These are phyloP conservation scores for Chamaenerion angustifolium DNA, from an alignment of 345 rosid species.

Conservation along the genomic window DNA sequence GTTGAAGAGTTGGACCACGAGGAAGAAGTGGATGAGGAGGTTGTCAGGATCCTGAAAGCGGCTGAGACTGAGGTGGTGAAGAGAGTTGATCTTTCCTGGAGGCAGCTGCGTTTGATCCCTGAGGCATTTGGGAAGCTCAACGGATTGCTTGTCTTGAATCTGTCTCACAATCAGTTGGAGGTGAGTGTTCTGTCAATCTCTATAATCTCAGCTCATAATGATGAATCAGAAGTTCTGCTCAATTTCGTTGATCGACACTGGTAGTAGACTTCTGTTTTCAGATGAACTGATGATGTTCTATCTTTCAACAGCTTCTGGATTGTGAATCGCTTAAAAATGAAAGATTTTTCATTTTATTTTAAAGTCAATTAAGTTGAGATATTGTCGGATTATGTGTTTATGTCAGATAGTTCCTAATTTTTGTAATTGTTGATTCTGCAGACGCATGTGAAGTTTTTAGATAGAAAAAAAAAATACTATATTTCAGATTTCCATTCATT, in stretches of 20 bases:
- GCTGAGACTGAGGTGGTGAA: slow-evolving; percentile 29
- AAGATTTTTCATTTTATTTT: too few relatives aligned
- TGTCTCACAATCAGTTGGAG: slow-evolving; percentile 59
- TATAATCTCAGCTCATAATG: background rate
- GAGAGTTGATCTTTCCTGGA: slow-evolving; percentile 49
- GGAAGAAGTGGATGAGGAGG: slow-evolving; percentile 34
- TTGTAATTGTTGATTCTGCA: too few relatives aligned
- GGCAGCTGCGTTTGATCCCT: slow-evolving; percentile 50
- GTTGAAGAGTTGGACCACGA: slow-evolving; percentile 23
- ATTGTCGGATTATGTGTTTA: too few relatives aligned
- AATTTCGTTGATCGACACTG: background rate
- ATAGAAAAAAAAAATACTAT: too few relatives aligned
- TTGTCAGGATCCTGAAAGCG: slow-evolving; percentile 35
- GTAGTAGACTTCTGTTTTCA: too few relatives aligned
- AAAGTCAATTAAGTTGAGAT: too few relatives aligned
- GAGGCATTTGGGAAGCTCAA: slow-evolving; percentile 59
- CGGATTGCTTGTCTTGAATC: slow-evolving; percentile 51
- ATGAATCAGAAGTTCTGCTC: slow-evolving; percentile 1
- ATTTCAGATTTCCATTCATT: too few relatives aligned
- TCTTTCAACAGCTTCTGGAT: too few relatives aligned
- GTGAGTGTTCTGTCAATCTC: slow-evolving; percentile 16
- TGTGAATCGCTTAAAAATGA: too few relatives aligned
- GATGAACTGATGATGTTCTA: too few relatives aligned
- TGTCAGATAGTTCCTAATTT: too few relatives aligned
- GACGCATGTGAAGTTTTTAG: too few relatives aligned